Evolutionary conservation across 495 filamentous ascomycete genomes (phyloP).

Genomic region (Xanthoparmelia taractica): DNA sequence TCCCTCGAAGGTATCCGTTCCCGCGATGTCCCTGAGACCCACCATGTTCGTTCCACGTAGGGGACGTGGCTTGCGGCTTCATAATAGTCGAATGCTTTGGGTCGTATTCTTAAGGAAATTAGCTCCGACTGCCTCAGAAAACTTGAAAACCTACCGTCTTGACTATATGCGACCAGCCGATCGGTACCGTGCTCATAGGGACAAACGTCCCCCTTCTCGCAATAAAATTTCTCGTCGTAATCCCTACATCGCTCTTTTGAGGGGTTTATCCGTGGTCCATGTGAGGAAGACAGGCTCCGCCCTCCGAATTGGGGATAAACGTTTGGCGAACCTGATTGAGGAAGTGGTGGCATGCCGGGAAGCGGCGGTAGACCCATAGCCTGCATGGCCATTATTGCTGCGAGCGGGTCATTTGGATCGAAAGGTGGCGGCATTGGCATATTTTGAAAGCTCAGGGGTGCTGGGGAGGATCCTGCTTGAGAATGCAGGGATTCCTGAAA

Average conservation of each 20-base stretch:
- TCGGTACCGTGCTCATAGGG: conserved; percentile 73
- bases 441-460: conserved; percentile 37
- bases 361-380: conserved; percentile 54
- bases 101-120: conserved; percentile 65
- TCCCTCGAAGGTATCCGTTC: conserved; percentile 40
- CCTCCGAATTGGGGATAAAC: conserved; percentile 12
- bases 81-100: conserved; percentile 55
- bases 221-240: conserved; percentile 84
- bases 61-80: conserved; percentile 25
- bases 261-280: background rate
- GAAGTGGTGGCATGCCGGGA: conserved; percentile 45
- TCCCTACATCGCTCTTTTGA: conserved; percentile 63
- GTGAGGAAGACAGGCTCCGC: conserved; percentile 8
- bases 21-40: conserved; percentile 31
- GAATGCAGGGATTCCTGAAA: conserved; percentile 10
- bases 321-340: conserved; percentile 24
- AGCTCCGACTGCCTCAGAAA: conserved; percentile 10
- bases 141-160: conserved; percentile 40
- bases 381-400: conserved; percentile 64
- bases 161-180: conserved; percentile 43
- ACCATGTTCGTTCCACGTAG: conserved; percentile 19
- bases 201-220: conserved; percentile 67
- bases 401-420: conserved; percentile 60
- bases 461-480: conserved; percentile 21
- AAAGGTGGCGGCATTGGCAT: conserved; percentile 46